Percentiles rank a stretch among this genome's conserved stretches.
Evolutionary conservation across 148 eudicot species (phyloP).

Genomic region (Oxyria digyna): DNA sequence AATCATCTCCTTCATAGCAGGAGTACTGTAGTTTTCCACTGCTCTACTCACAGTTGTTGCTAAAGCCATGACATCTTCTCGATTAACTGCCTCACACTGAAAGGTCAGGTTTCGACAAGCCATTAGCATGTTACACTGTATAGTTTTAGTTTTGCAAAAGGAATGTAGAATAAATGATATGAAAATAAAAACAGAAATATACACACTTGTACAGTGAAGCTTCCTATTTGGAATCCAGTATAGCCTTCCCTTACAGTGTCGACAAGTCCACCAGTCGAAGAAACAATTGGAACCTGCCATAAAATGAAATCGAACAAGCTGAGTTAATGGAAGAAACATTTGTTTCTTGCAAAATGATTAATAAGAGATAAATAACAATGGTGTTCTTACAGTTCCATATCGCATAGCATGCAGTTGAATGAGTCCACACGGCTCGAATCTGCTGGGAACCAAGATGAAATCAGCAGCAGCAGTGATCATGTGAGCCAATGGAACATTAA

Average conservation of each 20-base stretch:
- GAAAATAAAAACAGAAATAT: neutral
- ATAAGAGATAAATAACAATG: too few species aligned
- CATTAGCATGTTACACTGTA: neutral
- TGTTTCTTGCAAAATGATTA: neutral
- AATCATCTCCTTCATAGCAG: conserved; percentile 52
- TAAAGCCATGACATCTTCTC: conserved; percentile 60
- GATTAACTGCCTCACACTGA: conserved; percentile 73
- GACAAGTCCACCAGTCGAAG: conserved; percentile 94
- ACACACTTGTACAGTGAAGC: conserved; percentile 66
- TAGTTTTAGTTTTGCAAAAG: neutral
- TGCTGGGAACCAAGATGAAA: conserved; percentile 71
- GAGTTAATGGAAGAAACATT: neutral
- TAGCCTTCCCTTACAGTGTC: conserved; percentile 91
- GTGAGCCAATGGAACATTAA: conserved; percentile 73
- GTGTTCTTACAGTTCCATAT: conserved; percentile 67
- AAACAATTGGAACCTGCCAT: conserved; percentile 66
- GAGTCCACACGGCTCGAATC: conserved; percentile 98
- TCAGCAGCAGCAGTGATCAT: conserved; percentile 87
- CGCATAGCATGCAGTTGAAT: conserved; percentile 91
- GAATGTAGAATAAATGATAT: neutral
- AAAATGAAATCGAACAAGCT: neutral
- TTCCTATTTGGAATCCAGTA: conserved; percentile 96
- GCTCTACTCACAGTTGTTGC: conserved; percentile 58
- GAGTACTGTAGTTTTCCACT: conserved; percentile 44
- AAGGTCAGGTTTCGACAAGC: neutral